These are phyloP conservation scores for Colletotrichum euphorbiae DNA, from an alignment of 2,329 filamentous ascomycete species.

Conservation along the genomic window DNA sequence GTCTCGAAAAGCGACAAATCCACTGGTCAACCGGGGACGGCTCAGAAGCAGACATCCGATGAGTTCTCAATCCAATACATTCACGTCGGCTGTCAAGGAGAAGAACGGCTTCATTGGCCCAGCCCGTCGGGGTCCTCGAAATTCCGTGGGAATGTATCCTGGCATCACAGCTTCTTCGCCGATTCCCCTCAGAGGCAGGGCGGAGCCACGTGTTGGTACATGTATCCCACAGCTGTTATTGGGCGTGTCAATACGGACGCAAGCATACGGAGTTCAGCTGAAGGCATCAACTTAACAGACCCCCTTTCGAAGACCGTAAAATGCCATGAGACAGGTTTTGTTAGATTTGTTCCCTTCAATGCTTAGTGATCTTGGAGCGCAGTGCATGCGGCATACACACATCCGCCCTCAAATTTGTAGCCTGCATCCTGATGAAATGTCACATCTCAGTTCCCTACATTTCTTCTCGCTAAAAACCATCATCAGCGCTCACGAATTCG, in stretches of 20 bases:
- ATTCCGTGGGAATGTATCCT: conserved; percentile 11
- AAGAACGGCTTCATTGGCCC: not conserved
- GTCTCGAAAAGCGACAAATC: conserved; percentile 17
- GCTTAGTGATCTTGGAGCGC: not conserved
- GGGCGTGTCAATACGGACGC: not conserved
- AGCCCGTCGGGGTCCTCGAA: not conserved
- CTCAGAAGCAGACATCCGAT: not conserved
- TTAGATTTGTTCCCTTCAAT: not conserved
- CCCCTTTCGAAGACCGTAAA: not conserved
- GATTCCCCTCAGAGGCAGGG: not conserved
- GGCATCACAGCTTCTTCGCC: not conserved
- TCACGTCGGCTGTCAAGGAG: not conserved
- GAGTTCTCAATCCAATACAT: not conserved
- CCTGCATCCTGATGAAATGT: not conserved
- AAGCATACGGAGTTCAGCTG: not conserved
- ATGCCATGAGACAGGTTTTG: not conserved
- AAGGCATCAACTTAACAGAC: not conserved
- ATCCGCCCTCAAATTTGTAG: not conserved
- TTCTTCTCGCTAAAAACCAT: not conserved
- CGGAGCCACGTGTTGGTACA: not conserved
- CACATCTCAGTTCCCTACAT: not conserved
- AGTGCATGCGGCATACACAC: not conserved
- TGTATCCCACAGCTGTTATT: not conserved
- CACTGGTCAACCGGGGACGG: not conserved
- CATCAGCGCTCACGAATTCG: not conserved